Evolutionary conservation across 495 filamentous ascomycete species (phyloP).

Genomic region (Aspergillus affinis): DNA sequence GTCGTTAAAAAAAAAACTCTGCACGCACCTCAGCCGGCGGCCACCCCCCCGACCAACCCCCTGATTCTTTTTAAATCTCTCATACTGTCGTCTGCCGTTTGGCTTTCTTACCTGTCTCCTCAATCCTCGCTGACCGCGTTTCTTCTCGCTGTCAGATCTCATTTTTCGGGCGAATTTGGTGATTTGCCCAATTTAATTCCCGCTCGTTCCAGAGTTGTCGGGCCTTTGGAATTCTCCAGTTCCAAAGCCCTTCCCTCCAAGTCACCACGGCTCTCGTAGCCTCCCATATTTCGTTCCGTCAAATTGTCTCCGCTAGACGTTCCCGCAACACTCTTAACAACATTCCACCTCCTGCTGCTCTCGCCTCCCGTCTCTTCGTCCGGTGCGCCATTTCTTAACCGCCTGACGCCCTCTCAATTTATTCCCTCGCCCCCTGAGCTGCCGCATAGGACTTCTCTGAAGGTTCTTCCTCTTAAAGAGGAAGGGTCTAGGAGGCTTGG

Average conservation of each 20-base stretch:
- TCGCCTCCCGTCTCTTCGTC: conserved; percentile 53
- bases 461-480: conserved; percentile 95
- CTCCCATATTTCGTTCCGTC: conserved; percentile 64
- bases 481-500: conserved; percentile 91
- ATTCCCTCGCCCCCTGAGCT: conserved; percentile 70
- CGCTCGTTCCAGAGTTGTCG: conserved; percentile 9
- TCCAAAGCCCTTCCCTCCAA: conserved; percentile 57
- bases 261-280: conserved; percentile 71
- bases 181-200: conserved; percentile 15
- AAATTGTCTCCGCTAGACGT: conserved; percentile 70
- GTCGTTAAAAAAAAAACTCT: conserved; percentile 29
- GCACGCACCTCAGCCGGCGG: conserved; percentile 15
- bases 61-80: conserved; percentile 24
- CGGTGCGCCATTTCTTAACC: conserved; percentile 51
- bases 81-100: conserved; percentile 11
- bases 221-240: conserved; percentile 59
- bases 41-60: conserved; percentile 9
- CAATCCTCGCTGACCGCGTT: conserved; percentile 17
- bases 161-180: conserved; percentile 4
- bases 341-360: conserved; percentile 71
- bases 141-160: conserved; percentile 9
- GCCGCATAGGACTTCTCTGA: conserved; percentile 97
- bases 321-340: conserved; percentile 65
- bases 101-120: background rate
- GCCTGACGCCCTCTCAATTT: conserved; percentile 54